Conservation (phyloP, 108 stramenopile genomes). For the Pseudonitzschia delicatissima region DNA sequence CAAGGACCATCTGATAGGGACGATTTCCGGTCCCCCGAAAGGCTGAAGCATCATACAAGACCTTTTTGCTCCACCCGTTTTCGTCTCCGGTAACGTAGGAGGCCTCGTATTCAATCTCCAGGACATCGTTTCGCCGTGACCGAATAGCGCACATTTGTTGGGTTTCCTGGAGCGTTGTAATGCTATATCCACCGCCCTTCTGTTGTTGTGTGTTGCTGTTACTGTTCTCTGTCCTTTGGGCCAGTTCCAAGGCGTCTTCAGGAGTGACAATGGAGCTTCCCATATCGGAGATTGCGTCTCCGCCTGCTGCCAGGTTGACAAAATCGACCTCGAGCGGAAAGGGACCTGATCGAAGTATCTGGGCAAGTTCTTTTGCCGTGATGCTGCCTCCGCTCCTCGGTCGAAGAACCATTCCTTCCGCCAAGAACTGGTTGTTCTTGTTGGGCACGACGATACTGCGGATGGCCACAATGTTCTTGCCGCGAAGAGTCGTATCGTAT, state of each 20-base stretch:
- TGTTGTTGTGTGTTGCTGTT: background rate
- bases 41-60: slow-evolving; percentile 43
- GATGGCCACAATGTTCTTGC: slow-evolving; percentile 18
- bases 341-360: slow-evolving; percentile 35
- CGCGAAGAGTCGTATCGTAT: slow-evolving; percentile 13
- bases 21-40: slow-evolving; percentile 50
- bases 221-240: slow-evolving; percentile 26
- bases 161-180: slow-evolving; percentile 20
- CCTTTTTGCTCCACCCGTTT: background rate
- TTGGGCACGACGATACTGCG: slow-evolving; percentile 12
- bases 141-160: slow-evolving; percentile 27
- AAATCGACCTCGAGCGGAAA: slow-evolving; percentile 50
- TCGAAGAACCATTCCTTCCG: slow-evolving; percentile 23
- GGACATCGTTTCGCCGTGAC: slow-evolving; percentile 51
- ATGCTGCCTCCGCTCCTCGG: background rate
- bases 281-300: slow-evolving; percentile 53
- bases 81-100: slow-evolving; percentile 15
- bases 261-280: slow-evolving; percentile 44
- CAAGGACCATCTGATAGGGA: slow-evolving; percentile 57
- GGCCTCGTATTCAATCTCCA: slow-evolving; percentile 58
- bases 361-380: slow-evolving; percentile 15
- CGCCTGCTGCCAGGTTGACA: slow-evolving; percentile 45
- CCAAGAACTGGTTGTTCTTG: slow-evolving; percentile 9
- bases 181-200: background rate
- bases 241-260: slow-evolving; percentile 49